A percentile compares a stretch with the other conserved stretches of the same genome.
These are phyloP conservation scores for Hortiboletus campestris DNA, from an alignment of 768 basidiomycete species.

Conservation along the genomic window DNA sequence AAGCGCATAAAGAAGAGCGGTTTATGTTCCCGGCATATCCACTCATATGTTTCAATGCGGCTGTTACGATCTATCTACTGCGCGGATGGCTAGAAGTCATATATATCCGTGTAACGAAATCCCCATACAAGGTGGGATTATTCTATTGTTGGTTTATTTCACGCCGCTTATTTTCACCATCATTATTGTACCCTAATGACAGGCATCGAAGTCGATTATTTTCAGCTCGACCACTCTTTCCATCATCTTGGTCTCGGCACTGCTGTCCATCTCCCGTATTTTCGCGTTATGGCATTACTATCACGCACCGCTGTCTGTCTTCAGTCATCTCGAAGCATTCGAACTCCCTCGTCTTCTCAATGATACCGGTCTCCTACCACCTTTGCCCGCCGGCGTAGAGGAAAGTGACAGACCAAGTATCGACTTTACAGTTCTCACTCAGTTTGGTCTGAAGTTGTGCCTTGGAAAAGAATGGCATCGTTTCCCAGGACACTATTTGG, in stretches of 20 bases:
- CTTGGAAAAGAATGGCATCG: conserved; percentile 95
- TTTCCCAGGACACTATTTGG: conserved; percentile 86
- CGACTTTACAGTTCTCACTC: conserved; percentile 64
- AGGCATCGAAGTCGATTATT: conserved; percentile 76
- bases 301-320: conserved; percentile 78
- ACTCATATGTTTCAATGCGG: conserved; percentile 90
- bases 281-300: conserved; percentile 87
- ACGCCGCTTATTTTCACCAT: neutral
- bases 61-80: conserved; percentile 79
- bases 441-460: conserved; percentile 76
- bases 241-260: conserved; percentile 58
- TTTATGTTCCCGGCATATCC: conserved; percentile 97
- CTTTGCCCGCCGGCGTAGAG: conserved; percentile 40
- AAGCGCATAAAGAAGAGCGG: conserved; percentile 97
- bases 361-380: conserved; percentile 58
- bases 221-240: conserved; percentile 77
- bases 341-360: conserved; percentile 86
- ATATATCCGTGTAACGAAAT: conserved; percentile 75
- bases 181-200: neutral
- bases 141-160: neutral
- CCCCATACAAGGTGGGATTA: conserved; percentile 73
- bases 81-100: conserved; percentile 82
- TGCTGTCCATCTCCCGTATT: conserved; percentile 78
- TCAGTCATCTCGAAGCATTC: conserved; percentile 64
- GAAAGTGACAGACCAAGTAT: conserved; percentile 49